Percentiles rank a stretch among this genome's conserved stretches.
Conservation (phyloP, 352 stramenopile genomes). For the Plasmopara halstedii region DNA sequence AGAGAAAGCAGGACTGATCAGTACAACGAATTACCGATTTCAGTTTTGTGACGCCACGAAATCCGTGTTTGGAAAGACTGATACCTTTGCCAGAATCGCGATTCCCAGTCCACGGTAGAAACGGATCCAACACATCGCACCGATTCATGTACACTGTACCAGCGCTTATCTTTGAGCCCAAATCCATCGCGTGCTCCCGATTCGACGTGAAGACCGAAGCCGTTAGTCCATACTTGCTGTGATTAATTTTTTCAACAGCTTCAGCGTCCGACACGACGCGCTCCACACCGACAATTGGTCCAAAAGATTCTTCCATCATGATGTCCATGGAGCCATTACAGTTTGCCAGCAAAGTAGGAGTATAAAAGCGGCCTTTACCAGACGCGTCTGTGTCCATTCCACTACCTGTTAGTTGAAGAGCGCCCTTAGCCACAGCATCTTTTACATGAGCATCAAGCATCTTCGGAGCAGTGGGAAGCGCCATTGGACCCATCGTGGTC, state of each 20-base stretch:
- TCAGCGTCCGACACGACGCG: constrained; percentile 64
- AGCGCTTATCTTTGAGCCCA: constrained; percentile 54
- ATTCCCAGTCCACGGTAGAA: constrained; percentile 72
- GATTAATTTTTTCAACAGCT: constrained; percentile 71
- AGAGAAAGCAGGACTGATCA: background rate
- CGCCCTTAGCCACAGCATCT: constrained; percentile 68
- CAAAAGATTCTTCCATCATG: constrained; percentile 81
- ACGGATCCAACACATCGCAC: constrained; percentile 73
- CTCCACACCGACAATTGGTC: constrained; percentile 71
- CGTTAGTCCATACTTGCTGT: constrained; percentile 74
- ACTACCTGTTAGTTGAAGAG: constrained; percentile 37
- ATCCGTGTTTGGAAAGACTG: constrained; percentile 79
- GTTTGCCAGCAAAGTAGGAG: constrained; percentile 62
- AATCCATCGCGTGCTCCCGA: constrained; percentile 40
- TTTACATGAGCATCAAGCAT: constrained; percentile 53
- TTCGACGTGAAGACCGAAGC: constrained; percentile 63
- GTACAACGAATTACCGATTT: constrained; percentile 44
- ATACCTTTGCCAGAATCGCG: constrained; percentile 76
- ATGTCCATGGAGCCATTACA: constrained; percentile 65
- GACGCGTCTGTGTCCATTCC: constrained; percentile 35
- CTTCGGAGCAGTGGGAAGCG: constrained; percentile 36
- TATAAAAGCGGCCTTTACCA: constrained; percentile 69
- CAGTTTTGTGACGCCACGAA: constrained; percentile 69
- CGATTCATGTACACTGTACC: constrained; percentile 85
- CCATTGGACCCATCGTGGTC: constrained; percentile 70